Base-by-base conservation (phyloP, 495 filamentous ascomycete genomes). In the Xylaria acuta region DNA sequence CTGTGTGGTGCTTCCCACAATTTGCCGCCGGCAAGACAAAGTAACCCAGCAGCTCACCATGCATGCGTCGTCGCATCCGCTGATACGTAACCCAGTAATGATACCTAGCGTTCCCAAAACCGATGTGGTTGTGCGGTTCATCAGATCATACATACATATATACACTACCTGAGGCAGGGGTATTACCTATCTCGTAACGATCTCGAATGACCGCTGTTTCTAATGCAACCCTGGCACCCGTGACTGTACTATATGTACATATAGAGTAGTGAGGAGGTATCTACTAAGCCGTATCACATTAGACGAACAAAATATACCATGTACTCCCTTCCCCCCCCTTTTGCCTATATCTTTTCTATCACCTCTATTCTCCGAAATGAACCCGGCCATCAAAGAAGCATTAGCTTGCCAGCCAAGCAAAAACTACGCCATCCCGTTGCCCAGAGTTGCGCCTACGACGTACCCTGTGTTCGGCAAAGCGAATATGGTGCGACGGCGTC, bases 1-100 rank as follows among this genome's bases (percentile, higher is more conserved):
- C 45, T 67, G 30, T 40, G 5, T 16, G 41, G 25, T 22, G 22
- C 0, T 38, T n/a, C 58, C 34, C 32, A 38, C 58, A 32, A 4
- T 43, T 67, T 67, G 65, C 65, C 65, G 65, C 65, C 65, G 65
- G 65, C 65, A 67, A 41, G 11, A 25, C 43, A 32, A 53, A 67
- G 63, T 12, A 65, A 64, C 62, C 25, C 62, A 64, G 30, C 22
- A 36, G 25, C 25, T 54, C 49, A 54, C 49, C 49, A 27, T 54
- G 49, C 49, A 54, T 54, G 49, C 25, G 22, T 54, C 25, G 47
- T 58, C 16, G 56, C 56, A 59, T 54, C n/a, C 56, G 7, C 18
- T 32, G 30, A 59, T n/a, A 20, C 32, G 36, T 12, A 59, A 18
- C 56, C 56, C 27, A 36, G 56, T 59, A 7, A 59, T 59, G 30